Evolutionary conservation across 257 asterid species (phyloP).

Genomic region (Buddleja alternifolia): DNA sequence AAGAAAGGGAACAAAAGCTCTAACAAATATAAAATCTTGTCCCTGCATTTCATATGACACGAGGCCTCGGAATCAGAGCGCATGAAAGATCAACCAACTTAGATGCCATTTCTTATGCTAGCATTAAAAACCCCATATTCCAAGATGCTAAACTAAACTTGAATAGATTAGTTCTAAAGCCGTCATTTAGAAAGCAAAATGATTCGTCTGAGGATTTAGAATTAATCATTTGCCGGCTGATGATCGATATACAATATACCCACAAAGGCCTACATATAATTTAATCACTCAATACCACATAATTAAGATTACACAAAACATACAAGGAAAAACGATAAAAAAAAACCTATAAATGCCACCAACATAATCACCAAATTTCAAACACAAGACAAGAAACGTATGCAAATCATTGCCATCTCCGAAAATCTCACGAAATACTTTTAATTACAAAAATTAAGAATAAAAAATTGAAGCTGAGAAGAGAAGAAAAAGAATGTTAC

Average conservation of each 20-base stretch:
- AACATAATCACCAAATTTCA: too few species aligned
- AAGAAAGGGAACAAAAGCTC: slow-evolving; percentile 69
- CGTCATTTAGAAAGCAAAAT: too few species aligned
- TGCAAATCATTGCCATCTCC: too few species aligned
- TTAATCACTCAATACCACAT: too few species aligned
- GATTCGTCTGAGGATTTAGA: not conserved
- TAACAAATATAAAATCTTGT: slow-evolving; percentile 81
- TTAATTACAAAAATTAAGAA: too few species aligned
- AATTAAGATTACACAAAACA: too few species aligned
- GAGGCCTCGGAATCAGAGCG: not conserved
- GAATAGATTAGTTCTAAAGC: too few species aligned
- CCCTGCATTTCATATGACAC: slow-evolving; percentile 53
- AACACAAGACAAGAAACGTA: too few species aligned
- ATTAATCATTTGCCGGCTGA: not conserved
- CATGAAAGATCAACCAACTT: slow-evolving; percentile 1
- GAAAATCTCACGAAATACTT: too few species aligned
- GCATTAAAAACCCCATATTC: not conserved
- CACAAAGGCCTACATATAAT: not conserved
- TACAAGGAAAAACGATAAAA: not conserved
- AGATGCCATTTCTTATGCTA: too few species aligned
- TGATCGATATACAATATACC: not conserved
- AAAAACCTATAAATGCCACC: not conserved
- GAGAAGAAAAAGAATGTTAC: slow-evolving; percentile 33
- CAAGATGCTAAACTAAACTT: not conserved
- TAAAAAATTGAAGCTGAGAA: not conserved